Base-by-base conservation (phyloP, 2,329 filamentous ascomycete species). In the Xylariaceae sp. region DNA sequence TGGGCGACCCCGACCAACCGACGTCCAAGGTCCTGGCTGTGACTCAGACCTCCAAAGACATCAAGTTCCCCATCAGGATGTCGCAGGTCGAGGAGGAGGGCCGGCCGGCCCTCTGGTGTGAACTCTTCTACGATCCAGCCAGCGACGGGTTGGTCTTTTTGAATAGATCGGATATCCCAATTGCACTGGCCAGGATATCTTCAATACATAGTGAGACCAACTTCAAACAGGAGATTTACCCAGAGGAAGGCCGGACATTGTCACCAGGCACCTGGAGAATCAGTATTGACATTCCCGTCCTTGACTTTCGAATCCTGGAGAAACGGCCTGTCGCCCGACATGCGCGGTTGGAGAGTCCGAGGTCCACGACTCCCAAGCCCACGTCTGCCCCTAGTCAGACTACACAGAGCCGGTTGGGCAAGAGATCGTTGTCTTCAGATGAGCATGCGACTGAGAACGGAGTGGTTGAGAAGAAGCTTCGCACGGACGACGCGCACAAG, bases 271-370 rank as follows among this genome's bases (percentile, higher is more conserved):
- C 82, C 1, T 85, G 82, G 82, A 76, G 80, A 60, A 83, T 85
- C 64, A 77, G 73, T 57, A 76, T 84, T 63, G 72, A 74, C 50
- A 72, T 76, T 23, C 78, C 80, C 18, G 77, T 84, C 7, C 72
- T 85, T 39, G 82, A 85, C 68, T 85, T 85, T 61, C 76, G 82
- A 60, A 80, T 85, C 39, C 69, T 85, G 17, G 80, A 83, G 68
- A 83, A 82, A 70, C 77, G 78, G 3, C 79, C 78, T 9, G 76
- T 79, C 39, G 71, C 68, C 53, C 60, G 80, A 61, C 73, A 77
- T 17, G 60, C 67, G 58, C 71, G 58, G 57, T 69, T 61, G 41
- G 69, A 61, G 64, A 72, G 64, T 67, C 59, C 71, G 47, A 65
- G 67, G 39, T 30, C 23, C 23, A 30, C 23, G 23, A 30, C 23